Base-by-base conservation (phyloP, 192 early-diverging fungal genomes). In the Dimargaris xerosporica region DNA sequence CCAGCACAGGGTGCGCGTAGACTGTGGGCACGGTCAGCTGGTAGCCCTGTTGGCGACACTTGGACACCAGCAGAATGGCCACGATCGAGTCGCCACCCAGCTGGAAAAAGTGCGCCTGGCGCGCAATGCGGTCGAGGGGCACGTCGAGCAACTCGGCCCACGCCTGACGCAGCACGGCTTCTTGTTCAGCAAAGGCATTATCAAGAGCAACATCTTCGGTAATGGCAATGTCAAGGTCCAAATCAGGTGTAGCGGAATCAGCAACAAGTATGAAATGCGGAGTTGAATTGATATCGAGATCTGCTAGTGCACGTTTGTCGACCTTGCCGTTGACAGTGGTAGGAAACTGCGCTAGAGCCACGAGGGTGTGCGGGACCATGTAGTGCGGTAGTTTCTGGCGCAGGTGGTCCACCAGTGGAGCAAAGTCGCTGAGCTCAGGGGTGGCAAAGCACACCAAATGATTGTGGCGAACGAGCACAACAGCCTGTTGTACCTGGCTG, bases 1-100 rank as follows among this genome's bases (percentile, higher is more conserved):
- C 9, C 47, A 50, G 25, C 7, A 50, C 47, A 1, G 47, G 47
- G 25, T 50, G 2, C 25, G 17, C 47, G 7, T 50, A 50, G 3
- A 50, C 9, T 23, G 25, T 50, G 4, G 47, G 47, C 9, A 50
- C 47, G 19, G 47, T 50, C 7, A 50, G 9, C 47, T 23, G 47
- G 9, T 50, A 50, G 25, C 47, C 47, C 2, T 21, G 47, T 21
- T 17, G 17, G 7, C 47, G 47, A 7, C 47, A 50, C 25, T 50
- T 50, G 47, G 47, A 50, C 17, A 50, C 47, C 25, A 59, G 39
- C 19, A 19, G 56, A 15, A 59, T 59, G 5, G 56, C 56, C 34
- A 29, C 19, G 39, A 59, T 59, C 9, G 56, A 59, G 41, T 59
- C 56, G 19, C 56, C 56, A 6, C 56, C 56, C 34, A 59, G 19